Evolutionary conservation across 768 basidiomycete species (phyloP), one percentile per base, ranked within the genome.

Genomic region (Calocybe gangraenosa): DNA sequence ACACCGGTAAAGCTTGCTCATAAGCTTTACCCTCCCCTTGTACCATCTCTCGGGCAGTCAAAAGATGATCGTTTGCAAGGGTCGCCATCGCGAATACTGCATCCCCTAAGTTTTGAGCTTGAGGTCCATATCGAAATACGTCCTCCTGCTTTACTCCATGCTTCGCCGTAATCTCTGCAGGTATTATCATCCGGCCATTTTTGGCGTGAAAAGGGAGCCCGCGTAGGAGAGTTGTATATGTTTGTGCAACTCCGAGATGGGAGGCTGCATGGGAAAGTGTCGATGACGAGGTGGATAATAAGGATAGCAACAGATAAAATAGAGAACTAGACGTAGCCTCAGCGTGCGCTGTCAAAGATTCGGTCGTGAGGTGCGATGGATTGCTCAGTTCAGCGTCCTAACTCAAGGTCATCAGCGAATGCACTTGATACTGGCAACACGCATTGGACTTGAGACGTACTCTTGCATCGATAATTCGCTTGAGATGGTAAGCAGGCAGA

Each of bases 21-120:
- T 84, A 84, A 37, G 85, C 75, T 57, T 62, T 73, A 11, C 68
- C 74, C 7, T 58, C 69, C 34, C 75, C 69, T 49, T 76, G 73
- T 54, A 85, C 75, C 78, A 84, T 81, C 42, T 77, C 73, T 14
- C 86, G 77, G 14, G 88, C 87, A 2, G 86, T 87, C 46, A 77
- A 64, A 51, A 93, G 60, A 60, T 92, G 81, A 63, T 91, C 87
- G 63, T 90, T 85, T 21, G 87, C 90, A 18, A 83, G 60, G 7
- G 81, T 82, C 25, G 91, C 90, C 63, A 92, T 82, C 56, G 91
- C 87, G 57, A 79, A 93, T 21, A 88, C 84, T 0, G 90, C 89
- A 48, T 89, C 83, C 39, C 79, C 79, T 13, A 92, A 68, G 1
- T 79, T 85, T 37, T 74, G 63, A 35, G 81, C 81, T 8, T 66